These are phyloP conservation scores for Coniochaeta ligniaria DNA, from an alignment of 2,329 filamentous ascomycete species.

Conservation along the genomic window DNA sequence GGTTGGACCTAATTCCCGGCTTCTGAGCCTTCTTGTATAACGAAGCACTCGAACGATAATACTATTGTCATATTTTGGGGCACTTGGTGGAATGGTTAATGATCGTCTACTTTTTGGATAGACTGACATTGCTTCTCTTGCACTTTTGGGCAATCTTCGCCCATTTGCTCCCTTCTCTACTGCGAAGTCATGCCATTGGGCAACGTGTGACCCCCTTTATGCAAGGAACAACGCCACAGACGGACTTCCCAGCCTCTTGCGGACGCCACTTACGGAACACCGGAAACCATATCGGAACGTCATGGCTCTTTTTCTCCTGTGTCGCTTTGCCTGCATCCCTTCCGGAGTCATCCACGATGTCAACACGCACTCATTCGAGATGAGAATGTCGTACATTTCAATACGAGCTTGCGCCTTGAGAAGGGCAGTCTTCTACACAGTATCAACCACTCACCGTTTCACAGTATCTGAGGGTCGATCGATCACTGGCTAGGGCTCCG, in stretches of 20 bases:
- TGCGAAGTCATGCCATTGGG: neutral
- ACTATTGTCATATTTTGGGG: neutral
- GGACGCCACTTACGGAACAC: neutral
- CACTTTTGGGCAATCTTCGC: neutral
- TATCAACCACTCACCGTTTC: neutral
- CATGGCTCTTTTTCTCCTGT: neutral
- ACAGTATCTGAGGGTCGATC: neutral
- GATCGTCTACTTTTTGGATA: neutral
- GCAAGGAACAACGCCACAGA: neutral
- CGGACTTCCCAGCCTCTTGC: neutral
- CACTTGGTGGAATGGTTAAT: neutral
- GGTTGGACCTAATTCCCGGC: neutral
- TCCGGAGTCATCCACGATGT: neutral
- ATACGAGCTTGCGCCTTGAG: neutral
- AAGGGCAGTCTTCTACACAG: too few relatives aligned
- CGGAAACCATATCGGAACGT: neutral
- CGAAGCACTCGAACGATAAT: neutral
- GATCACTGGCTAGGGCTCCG: neutral
- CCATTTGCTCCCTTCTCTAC: neutral
- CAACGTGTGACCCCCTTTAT: neutral
- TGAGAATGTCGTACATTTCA: neutral
- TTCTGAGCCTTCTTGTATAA: neutral
- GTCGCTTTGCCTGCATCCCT: neutral
- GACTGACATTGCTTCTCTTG: neutral
- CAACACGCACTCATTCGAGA: neutral